phyloP scores from a whole-genome alignment of 139 green algal genomes.

The Auxenochlorella pyrenoidosa region DNA sequence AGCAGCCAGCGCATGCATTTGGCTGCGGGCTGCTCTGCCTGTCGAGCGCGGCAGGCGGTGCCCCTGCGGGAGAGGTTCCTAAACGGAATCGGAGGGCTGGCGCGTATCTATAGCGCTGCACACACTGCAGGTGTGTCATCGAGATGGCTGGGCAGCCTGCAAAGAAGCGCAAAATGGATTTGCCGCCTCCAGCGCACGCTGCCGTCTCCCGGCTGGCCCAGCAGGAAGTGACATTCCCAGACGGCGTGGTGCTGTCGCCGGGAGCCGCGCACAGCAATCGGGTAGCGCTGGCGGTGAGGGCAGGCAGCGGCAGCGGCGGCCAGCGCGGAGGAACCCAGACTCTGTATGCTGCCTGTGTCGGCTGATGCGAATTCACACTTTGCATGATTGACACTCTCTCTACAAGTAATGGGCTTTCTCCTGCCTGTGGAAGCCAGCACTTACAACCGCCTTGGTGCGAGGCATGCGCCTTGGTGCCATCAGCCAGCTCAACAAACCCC shows the following conservation, averaged over 20 bases:
- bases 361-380: too few relatives aligned
- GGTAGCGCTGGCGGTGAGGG: slow-evolving; percentile 36
- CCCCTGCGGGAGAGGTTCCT: background rate
- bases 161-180: slow-evolving; percentile 11
- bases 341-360: background rate
- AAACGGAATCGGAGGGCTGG: background rate
- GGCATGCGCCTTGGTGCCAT: background rate
- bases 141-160: background rate
- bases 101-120: background rate
- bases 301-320: background rate
- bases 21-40: background rate
- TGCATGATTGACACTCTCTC: too few relatives aligned
- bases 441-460: too few relatives aligned
- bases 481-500: background rate
- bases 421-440: too few relatives aligned
- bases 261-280: slow-evolving; percentile 29
- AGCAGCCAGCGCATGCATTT: background rate
- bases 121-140: background rate
- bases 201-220: background rate
- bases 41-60: background rate
- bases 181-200: background rate
- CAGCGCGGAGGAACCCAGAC: too few relatives aligned
- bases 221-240: background rate
- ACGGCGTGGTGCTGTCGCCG: background rate
- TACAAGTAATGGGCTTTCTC: too few relatives aligned